phyloP scores from a whole-genome alignment of 768 basidiomycete genomes.

The Xerocomus spinulosus region DNA sequence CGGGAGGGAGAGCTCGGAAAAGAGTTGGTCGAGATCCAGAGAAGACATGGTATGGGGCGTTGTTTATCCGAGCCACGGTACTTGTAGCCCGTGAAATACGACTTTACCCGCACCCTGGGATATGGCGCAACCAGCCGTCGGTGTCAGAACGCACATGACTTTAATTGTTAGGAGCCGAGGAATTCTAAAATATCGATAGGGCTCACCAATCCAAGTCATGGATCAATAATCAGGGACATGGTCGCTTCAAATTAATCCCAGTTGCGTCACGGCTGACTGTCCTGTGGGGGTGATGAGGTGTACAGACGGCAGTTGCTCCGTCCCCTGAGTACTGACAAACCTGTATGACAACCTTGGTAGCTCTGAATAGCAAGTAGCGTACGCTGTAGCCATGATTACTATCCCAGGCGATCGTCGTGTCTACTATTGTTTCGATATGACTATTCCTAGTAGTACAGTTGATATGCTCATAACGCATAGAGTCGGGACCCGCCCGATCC shows the following conservation, averaged over 20 bases:
- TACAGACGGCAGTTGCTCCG: conserved; percentile 1
- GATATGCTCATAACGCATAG: too few species aligned
- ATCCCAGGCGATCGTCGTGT: too few species aligned
- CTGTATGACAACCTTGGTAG: too few species aligned
- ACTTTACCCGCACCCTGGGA: neutral
- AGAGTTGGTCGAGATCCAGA: conserved; percentile 17
- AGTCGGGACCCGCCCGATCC: too few species aligned
- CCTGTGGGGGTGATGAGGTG: neutral
- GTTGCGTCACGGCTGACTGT: conserved; percentile 1
- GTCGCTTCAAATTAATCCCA: neutral
- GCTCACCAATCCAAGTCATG: conserved; percentile 6
- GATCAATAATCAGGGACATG: neutral
- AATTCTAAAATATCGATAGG: neutral
- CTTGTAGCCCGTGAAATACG: neutral
- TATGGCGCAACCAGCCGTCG: too few species aligned
- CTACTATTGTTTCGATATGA: too few species aligned
- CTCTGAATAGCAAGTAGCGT: too few species aligned
- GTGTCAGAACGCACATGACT: too few species aligned
- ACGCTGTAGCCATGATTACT: too few species aligned
- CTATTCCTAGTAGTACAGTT: neutral
- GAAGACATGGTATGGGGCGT: conserved; percentile 10
- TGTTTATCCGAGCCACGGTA: neutral
- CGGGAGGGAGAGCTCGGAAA: conserved; percentile 24
- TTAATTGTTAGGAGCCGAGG: too few species aligned
- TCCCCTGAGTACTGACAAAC: too few species aligned